A percentile compares a stretch with the other conserved stretches of the same genome.
These are phyloP conservation scores for Entomophthora muscae DNA, from an alignment of 371 early-diverging fungal species.

Conservation along the genomic window DNA sequence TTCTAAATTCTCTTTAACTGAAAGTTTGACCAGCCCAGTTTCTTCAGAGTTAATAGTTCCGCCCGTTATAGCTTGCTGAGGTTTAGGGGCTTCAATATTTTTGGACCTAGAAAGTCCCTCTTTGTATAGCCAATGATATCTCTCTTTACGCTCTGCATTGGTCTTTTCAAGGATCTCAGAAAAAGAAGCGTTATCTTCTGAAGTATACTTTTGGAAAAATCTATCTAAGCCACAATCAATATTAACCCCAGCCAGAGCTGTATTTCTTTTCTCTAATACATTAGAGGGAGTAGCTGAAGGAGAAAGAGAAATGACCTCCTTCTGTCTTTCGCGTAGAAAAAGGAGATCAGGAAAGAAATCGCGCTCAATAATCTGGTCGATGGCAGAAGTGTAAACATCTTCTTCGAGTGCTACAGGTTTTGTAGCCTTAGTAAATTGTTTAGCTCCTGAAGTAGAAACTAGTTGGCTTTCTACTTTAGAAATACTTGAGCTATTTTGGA, in stretches of 20 bases:
- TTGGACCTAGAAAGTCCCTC: too few species aligned
- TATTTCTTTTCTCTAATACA: not conserved
- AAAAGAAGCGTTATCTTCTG: slow-evolving; percentile 73
- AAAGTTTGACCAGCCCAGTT: slow-evolving; percentile 1
- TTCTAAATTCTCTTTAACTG: slow-evolving; percentile 12
- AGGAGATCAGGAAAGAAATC: slow-evolving; percentile 70
- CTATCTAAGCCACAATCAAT: slow-evolving; percentile 19
- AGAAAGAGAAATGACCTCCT: not conserved
- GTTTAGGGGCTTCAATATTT: slow-evolving; percentile 8
- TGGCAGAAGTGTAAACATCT: slow-evolving; percentile 55
- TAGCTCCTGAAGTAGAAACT: too few species aligned
- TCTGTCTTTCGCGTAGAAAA: slow-evolving; percentile 19
- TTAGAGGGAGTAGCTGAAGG: too few species aligned
- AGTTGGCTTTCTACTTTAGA: too few species aligned
- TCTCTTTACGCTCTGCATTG: slow-evolving; percentile 31
- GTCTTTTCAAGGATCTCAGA: slow-evolving; percentile 36
- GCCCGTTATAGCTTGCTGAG: not conserved
- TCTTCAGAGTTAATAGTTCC: not conserved
- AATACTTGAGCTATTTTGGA: too few species aligned
- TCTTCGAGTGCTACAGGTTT: slow-evolving; percentile 49
- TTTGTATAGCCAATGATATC: slow-evolving; percentile 52
- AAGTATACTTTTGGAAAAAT: slow-evolving; percentile 50
- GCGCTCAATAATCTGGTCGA: slow-evolving; percentile 60
- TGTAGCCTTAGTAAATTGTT: too few species aligned
- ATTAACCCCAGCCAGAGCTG: not conserved